Evolutionary conservation across 2,329 filamentous ascomycete genomes (phyloP), one percentile per base, ranked within the genome.

Genomic region (Keithomyces neogunnii): DNA sequence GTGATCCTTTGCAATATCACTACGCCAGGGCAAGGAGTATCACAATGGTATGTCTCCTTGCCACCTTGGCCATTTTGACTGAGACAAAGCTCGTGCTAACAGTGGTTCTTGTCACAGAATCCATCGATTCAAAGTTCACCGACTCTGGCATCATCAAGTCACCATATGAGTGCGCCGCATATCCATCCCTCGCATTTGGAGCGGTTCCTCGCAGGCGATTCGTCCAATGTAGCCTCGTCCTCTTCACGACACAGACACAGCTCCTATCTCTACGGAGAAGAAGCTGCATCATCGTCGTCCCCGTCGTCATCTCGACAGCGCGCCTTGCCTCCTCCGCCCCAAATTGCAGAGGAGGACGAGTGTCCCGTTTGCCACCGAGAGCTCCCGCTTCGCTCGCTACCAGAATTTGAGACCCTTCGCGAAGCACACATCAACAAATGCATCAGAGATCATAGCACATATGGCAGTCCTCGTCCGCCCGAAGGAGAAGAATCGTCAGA

Each of bases 291-390:
- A 19, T 19, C 19, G 19, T 19, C 19, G 19, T 55, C 59, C 2
- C 59, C 66, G 8, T 66, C 71, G 3, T 69, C 70, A 2, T 66
- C 68, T 3, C 60, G 65, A 19, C 70, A 65, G 39, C 71, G 68
- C 29, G 69, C 66, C 31, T 61, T 68, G 38, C 72, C 69, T 1
- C 72, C 69, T 3, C 73, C 72, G 9, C 74, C 71, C 1, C 79
- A 77, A 51, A 74, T 79, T 60, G 73, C 75, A 5, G 88, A 91
- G 63, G 87, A 90, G 62, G 87, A 91, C 62, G 85, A 89, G 60
- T 92, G 88, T 55, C 87, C 87, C 0, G 78, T 91, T 44, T 92
- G 88, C 59, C 86, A 88, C 60, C 69, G 73, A 38, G 85, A 89
- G 66, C 73, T 90, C 3, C 86, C 87, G 0, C 76, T 80, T 2